Percentiles rank a stretch among this genome's conserved stretches.
Evolutionary conservation across 179 eudicot species (phyloP).

Genomic region (Vitellaria paradoxa): DNA sequence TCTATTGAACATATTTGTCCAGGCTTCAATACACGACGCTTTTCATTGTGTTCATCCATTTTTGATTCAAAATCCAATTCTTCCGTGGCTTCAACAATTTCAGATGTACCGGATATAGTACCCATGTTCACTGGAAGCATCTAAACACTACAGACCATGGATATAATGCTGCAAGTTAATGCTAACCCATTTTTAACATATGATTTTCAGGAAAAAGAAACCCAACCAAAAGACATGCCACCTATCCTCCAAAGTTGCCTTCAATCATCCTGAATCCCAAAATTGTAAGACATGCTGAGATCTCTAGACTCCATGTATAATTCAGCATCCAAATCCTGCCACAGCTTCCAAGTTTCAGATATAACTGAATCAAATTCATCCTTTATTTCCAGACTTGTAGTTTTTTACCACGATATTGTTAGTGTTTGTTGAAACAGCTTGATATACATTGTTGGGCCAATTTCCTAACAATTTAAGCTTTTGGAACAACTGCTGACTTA

Average conservation of each 20-base stretch:
- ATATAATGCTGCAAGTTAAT: conserved; percentile 12
- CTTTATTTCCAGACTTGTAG: neutral
- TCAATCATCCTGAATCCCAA: conserved; percentile 14
- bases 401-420: no score
- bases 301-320: neutral
- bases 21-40: conserved; percentile 17
- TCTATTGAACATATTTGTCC: conserved; percentile 45
- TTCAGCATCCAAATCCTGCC: conserved; percentile 11
- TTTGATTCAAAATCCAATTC: conserved; percentile 23
- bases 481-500: no score
- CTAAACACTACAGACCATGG: conserved; percentile 9
- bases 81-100: conserved; percentile 52
- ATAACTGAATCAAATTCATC: neutral
- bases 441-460: no score
- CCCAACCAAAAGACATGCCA: conserved; percentile 4
- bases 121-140: conserved; percentile 33
- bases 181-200: conserved; percentile 29
- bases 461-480: no score
- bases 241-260: conserved; percentile 4
- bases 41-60: conserved; percentile 28
- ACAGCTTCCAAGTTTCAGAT: conserved; percentile 1
- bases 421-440: no score
- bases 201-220: conserved; percentile 18
- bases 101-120: conserved; percentile 31
- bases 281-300: neutral